Conservation (phyloP, 306 rosid genomes). For the Coriaria nepalensis region DNA sequence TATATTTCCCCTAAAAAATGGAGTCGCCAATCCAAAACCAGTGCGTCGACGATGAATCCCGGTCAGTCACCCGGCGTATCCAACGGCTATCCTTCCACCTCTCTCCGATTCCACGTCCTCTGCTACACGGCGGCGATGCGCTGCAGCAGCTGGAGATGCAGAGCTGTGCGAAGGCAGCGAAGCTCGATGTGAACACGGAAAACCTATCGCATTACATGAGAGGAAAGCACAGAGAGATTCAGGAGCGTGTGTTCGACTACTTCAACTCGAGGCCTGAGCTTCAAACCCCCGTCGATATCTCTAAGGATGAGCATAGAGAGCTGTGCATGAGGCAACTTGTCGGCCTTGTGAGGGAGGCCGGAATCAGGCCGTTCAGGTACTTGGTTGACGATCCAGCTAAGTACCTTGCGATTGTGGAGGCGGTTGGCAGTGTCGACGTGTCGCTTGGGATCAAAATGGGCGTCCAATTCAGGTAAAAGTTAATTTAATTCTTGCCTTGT, state of each 20-base stretch:
- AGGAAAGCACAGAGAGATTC: constrained; percentile 57
- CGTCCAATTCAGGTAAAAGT: constrained; percentile 66
- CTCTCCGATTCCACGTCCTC: constrained; percentile 15
- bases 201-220: constrained; percentile 37
- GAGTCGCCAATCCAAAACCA: constrained; percentile 2
- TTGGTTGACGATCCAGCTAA: constrained; percentile 46
- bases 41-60: constrained; percentile 20
- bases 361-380: constrained; percentile 47
- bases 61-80: constrained; percentile 33
- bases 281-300: constrained; percentile 76
- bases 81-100: constrained; percentile 48
- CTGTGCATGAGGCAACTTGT: constrained; percentile 72
- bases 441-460: constrained; percentile 90
- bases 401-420: constrained; percentile 68
- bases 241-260: constrained; percentile 44
- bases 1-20: constrained; percentile 12
- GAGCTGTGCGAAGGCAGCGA: constrained; percentile 34
- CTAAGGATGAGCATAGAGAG: constrained; percentile 54
- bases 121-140: not conserved
- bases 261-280: constrained; percentile 58
- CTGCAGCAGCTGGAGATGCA: constrained; percentile 16
- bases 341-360: constrained; percentile 66
- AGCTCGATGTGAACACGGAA: constrained; percentile 27
- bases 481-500: too few relatives aligned
- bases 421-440: constrained; percentile 76